Percentiles rank a stretch among this genome's conserved stretches.
Evolutionary conservation across 164 flowering plant genomes (phyloP).

Genomic region (Dillenia suffruticosa): DNA sequence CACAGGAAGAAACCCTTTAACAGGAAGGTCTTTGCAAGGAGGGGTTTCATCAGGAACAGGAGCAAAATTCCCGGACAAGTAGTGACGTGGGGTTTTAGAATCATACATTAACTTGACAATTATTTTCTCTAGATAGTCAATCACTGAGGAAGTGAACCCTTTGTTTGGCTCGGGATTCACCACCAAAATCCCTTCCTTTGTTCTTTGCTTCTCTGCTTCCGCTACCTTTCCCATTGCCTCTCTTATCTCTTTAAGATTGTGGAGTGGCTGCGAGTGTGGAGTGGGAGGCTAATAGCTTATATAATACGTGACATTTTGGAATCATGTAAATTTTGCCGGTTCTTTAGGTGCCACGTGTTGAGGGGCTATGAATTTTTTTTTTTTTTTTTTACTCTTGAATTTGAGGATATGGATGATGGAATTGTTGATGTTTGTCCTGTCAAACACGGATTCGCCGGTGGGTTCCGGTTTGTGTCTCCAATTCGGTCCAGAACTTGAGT

Average conservation of each 20-base stretch:
- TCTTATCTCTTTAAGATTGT: neutral
- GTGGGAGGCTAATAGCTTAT: too few species aligned
- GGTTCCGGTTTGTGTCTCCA: too few species aligned
- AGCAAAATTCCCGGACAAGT: slow-evolving; percentile 74
- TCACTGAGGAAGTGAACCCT: slow-evolving; percentile 42
- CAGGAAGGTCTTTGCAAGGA: slow-evolving; percentile 54
- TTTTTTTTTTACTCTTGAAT: too few species aligned
- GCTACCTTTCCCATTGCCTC: slow-evolving; percentile 12
- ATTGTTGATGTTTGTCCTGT: too few species aligned
- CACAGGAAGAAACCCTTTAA: slow-evolving; percentile 73
- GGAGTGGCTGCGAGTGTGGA: too few species aligned
- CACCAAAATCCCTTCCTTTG: slow-evolving; percentile 24
- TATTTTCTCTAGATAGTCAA: slow-evolving; percentile 58
- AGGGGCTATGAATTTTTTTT: too few species aligned
- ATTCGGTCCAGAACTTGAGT: too few species aligned
- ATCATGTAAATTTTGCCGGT: too few species aligned
- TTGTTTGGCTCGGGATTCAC: slow-evolving; percentile 67
- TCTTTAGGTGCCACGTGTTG: too few species aligned
- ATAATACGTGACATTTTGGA: too few species aligned
- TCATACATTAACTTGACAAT: slow-evolving; percentile 63
- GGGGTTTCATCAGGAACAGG: slow-evolving; percentile 76
- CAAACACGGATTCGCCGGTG: too few species aligned
- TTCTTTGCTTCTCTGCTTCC: slow-evolving; percentile 2
- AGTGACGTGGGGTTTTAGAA: slow-evolving; percentile 53
- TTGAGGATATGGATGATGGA: too few species aligned